phyloP scores from a whole-genome alignment of 192 early-diverging fungal genomes.

The Diversispora eburnea region DNA sequence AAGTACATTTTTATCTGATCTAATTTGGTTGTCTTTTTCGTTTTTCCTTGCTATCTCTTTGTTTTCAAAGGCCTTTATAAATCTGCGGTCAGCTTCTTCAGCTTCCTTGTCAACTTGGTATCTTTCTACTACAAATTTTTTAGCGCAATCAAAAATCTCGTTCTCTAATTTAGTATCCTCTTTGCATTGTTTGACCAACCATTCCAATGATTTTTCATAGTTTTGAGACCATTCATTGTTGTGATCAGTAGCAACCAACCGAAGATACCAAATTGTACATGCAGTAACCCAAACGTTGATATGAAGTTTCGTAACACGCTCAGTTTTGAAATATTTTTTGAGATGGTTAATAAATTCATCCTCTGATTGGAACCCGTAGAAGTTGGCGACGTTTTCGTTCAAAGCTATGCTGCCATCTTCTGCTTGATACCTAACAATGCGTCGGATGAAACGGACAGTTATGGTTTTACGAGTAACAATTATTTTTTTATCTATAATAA shows the following conservation, averaged over 20 bases:
- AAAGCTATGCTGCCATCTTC: background rate
- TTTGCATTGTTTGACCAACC: conserved; percentile 15
- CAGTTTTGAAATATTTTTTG: conserved; percentile 10
- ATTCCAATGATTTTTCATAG: conserved; percentile 12
- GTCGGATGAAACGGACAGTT: background rate
- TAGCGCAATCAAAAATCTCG: conserved; percentile 17
- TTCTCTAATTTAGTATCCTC: conserved; percentile 3
- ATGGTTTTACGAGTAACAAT: conserved; percentile 17
- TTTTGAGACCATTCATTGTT: background rate
- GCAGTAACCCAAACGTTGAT: conserved; percentile 12
- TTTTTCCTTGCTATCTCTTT: background rate
- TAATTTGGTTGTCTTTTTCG: background rate
- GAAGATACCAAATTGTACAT: conserved; percentile 9
- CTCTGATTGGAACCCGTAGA: conserved; percentile 3
- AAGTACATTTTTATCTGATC: too few species aligned
- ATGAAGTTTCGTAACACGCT: conserved; percentile 1
- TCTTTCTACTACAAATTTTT: conserved; percentile 10
- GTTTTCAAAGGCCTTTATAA: background rate
- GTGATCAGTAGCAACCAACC: conserved; percentile 19
- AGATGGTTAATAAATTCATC: background rate
- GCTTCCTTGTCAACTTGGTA: conserved; percentile 14
- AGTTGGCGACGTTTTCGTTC: conserved; percentile 1
- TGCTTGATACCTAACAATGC: background rate
- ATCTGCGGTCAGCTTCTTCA: background rate
- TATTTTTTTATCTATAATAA: background rate